Conservation (phyloP, 306 rosid genomes). For the Calophaca sinica region DNA sequence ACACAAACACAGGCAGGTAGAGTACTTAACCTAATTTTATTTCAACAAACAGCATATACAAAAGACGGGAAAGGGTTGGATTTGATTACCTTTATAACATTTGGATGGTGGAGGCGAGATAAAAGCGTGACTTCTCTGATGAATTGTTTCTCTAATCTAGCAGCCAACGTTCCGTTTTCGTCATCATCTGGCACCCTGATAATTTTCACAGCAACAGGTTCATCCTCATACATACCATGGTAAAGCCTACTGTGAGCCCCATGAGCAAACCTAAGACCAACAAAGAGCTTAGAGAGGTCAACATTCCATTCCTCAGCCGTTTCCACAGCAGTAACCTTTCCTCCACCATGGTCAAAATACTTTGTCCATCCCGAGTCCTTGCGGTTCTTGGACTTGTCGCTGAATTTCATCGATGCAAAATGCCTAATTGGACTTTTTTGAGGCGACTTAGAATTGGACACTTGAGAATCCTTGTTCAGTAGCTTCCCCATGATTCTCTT, state of each 20-base stretch:
- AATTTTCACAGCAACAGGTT: conserved; percentile 87
- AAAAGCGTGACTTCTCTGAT: conserved; percentile 80
- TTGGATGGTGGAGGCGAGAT: conserved; percentile 78
- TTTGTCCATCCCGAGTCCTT: conserved; percentile 84
- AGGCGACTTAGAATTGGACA: conserved; percentile 44
- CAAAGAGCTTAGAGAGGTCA: conserved; percentile 81
- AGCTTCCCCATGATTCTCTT: conserved; percentile 64
- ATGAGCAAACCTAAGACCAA: conserved; percentile 87
- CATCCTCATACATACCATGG: conserved; percentile 85
- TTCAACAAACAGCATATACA: not conserved
- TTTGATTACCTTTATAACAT: conserved; percentile 77
- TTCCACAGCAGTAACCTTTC: conserved; percentile 88
- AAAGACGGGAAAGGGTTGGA: conserved; percentile 33
- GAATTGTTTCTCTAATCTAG: conserved; percentile 84
- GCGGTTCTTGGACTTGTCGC: conserved; percentile 56
- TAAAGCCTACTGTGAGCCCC: conserved; percentile 96
- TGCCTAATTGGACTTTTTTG: conserved; percentile 59
- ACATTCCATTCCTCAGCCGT: conserved; percentile 83
- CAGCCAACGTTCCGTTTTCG: conserved; percentile 68
- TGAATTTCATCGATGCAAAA: conserved; percentile 52
- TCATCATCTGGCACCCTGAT: conserved; percentile 85
- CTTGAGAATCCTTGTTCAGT: conserved; percentile 55
- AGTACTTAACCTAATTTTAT: too few relatives aligned
- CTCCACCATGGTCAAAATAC: conserved; percentile 84
- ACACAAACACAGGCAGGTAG: not conserved